Evolutionary conservation across 371 early-diverging fungal genomes (phyloP).

Genomic region (Mortierella sp.): DNA sequence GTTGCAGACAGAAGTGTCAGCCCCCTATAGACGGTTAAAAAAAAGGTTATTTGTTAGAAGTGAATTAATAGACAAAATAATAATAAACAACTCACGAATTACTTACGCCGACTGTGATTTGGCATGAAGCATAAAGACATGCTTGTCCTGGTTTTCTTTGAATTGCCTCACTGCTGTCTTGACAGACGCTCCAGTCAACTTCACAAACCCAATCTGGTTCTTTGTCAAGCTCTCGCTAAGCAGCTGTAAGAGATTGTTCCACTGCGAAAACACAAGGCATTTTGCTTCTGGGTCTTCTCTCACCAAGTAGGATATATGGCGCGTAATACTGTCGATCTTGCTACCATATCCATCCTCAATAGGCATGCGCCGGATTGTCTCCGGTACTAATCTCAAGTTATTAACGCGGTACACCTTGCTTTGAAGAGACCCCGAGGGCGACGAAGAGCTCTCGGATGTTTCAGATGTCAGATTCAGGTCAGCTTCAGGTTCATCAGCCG

Average conservation of each 20-base stretch:
- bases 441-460: neutral
- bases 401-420: neutral
- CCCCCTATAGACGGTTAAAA: conserved; percentile 25
- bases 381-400: conserved; percentile 29
- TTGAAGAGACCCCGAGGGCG: neutral
- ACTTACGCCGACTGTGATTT: conserved; percentile 64
- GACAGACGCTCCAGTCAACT: conserved; percentile 26
- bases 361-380: conserved; percentile 20
- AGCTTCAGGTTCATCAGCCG: neutral
- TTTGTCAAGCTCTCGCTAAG: conserved; percentile 60
- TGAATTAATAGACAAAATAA: neutral
- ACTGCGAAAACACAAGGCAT: conserved; percentile 79
- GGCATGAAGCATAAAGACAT: conserved; percentile 66
- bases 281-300: conserved; percentile 62
- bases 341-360: conserved; percentile 45
- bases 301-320: conserved; percentile 67
- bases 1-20: conserved; percentile 63
- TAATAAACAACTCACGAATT: neutral
- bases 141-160: conserved; percentile 56
- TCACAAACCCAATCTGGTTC: conserved; percentile 67
- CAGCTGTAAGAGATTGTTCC: conserved; percentile 70
- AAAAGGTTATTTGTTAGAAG: neutral
- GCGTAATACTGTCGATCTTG: conserved; percentile 75
- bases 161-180: conserved; percentile 53
- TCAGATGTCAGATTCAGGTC: neutral